A percentile compares a stretch with the other conserved stretches of the same genome.
phyloP scores from a whole-genome alignment of 1,139 yeast species.

The Hemisphaericaspora xylofermentans region DNA sequence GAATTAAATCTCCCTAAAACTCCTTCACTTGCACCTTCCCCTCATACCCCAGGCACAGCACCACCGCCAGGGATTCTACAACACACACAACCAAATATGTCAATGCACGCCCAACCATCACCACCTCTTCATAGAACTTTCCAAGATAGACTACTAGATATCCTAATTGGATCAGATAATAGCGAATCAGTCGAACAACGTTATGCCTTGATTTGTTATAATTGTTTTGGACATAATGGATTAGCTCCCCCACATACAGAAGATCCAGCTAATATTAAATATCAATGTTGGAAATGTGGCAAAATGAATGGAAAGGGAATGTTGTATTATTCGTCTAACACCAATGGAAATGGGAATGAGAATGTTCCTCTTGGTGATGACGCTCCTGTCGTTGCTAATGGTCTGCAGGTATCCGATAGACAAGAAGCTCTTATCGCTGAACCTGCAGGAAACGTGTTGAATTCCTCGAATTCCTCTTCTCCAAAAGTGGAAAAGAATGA shows the following conservation, averaged over 20 bases:
- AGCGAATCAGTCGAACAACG: constrained; percentile 59
- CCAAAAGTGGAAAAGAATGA: background rate
- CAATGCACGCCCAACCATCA: too few species aligned
- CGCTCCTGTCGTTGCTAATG: background rate
- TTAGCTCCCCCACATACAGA: constrained; percentile 71
- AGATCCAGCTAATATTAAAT: constrained; percentile 54
- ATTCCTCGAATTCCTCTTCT: background rate
- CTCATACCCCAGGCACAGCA: too few species aligned
- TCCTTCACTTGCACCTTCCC: background rate
- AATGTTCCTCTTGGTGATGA: background rate
- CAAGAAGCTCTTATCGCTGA: background rate
- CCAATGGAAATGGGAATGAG: background rate
- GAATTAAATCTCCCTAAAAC: constrained; percentile 11
- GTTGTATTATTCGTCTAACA: constrained; percentile 5
- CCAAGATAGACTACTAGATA: constrained; percentile 48
- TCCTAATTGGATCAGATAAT: constrained; percentile 72
- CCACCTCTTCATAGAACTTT: constrained; percentile 19
- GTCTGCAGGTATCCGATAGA: background rate
- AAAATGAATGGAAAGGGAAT: constrained; percentile 44
- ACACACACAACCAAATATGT: background rate
- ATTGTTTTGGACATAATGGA: constrained; percentile 74
- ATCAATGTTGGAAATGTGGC: constrained; percentile 76
- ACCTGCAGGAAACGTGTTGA: background rate
- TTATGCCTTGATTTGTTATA: constrained; percentile 69
- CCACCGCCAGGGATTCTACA: too few species aligned